These are phyloP conservation scores for Nakazawaea wickerhamii DNA, from an alignment of 805 yeast genomes.

Conservation along the genomic window DNA sequence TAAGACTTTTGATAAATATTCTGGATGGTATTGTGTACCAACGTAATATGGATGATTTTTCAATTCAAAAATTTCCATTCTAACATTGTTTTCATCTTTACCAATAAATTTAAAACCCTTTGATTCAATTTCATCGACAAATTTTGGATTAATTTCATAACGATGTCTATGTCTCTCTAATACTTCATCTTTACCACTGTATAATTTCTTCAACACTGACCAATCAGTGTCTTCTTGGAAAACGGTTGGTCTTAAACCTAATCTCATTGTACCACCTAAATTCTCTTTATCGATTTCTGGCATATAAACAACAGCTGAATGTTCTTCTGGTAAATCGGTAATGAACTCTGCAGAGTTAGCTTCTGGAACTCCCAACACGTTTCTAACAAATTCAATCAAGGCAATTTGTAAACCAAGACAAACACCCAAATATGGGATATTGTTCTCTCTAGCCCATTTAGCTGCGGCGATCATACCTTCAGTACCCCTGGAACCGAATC, in stretches of 20 bases:
- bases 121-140: constrained; percentile 63
- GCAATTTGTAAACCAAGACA: constrained; percentile 98
- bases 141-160: constrained; percentile 90
- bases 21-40: constrained; percentile 98
- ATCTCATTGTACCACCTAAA: constrained; percentile 98
- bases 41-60: constrained; percentile 84
- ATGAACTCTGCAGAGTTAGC: constrained; percentile 84
- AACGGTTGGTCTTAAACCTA: constrained; percentile 87
- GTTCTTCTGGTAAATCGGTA: constrained; percentile 52
- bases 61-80: constrained; percentile 93
- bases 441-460: constrained; percentile 95
- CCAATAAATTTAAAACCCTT: constrained; percentile 88
- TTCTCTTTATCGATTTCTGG: constrained; percentile 95
- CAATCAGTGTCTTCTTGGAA: constrained; percentile 65
- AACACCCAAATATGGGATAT: constrained; percentile 92
- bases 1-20: constrained; percentile 90
- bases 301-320: constrained; percentile 89
- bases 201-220: constrained; percentile 69
- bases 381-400: constrained; percentile 86
- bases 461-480: constrained; percentile 98
- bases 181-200: constrained; percentile 65
- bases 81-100: constrained; percentile 79
- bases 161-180: constrained; percentile 98
- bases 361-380: constrained; percentile 59
- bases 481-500: constrained; percentile 94